A percentile compares a stretch with the other conserved stretches of the same genome.
Evolutionary conservation across 2,329 filamentous ascomycete species (phyloP).

Genomic region (Colletotrichum magnum): DNA sequence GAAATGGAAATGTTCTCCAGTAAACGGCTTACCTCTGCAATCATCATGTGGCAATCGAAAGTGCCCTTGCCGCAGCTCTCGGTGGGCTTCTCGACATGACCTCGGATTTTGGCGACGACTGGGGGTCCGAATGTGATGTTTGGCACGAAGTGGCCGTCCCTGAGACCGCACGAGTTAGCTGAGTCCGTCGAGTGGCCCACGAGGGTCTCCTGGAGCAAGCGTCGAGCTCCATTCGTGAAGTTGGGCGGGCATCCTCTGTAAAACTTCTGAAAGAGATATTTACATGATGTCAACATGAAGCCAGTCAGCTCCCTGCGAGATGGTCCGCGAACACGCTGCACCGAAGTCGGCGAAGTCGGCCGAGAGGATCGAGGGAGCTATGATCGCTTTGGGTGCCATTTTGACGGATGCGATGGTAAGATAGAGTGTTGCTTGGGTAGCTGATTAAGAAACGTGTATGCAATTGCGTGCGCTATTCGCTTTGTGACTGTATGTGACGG

Average conservation of each 20-base stretch:
- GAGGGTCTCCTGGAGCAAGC: conserved; percentile 2
- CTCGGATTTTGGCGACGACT: conserved; percentile 93
- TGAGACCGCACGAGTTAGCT: conserved; percentile 50
- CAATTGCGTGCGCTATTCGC: too few species aligned
- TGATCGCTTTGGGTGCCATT: conserved; percentile 94
- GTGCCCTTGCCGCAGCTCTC: conserved; percentile 84
- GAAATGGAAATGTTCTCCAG: neutral
- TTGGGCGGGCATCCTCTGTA: too few species aligned
- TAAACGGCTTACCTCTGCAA: conserved; percentile 81
- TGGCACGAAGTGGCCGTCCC: conserved; percentile 99
- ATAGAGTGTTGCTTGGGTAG: conserved; percentile 18
- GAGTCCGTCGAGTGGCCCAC: neutral
- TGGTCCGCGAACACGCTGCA: conserved; percentile 87
- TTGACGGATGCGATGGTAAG: conserved; percentile 5
- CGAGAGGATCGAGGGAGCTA: conserved; percentile 97
- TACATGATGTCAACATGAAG: conserved; percentile 83
- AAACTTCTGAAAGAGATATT: too few species aligned
- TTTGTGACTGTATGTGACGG: too few species aligned
- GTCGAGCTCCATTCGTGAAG: neutral
- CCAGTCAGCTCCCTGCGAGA: conserved; percentile 90
- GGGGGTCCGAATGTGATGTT: conserved; percentile 98
- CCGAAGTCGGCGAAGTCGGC: conserved; percentile 95
- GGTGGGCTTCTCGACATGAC: conserved; percentile 83
- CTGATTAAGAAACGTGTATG: neutral
- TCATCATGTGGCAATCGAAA: conserved; percentile 99